Percentiles rank a stretch among this genome's conserved stretches.
Evolutionary conservation across 352 stramenopile genomes (phyloP).

Genomic region (Phytophthora nicotianae): DNA sequence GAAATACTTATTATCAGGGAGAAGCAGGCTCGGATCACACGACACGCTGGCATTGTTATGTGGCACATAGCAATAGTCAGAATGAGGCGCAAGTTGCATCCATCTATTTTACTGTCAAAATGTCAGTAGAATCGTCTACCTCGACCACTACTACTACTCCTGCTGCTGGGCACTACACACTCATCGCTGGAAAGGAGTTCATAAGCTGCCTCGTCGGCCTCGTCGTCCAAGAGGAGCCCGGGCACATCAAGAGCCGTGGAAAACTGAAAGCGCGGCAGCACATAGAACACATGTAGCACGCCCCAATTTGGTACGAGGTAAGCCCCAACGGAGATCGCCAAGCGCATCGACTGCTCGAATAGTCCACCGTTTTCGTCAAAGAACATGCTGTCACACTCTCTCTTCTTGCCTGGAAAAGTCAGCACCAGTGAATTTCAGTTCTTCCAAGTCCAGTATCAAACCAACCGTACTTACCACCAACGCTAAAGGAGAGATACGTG

Average conservation of each 20-base stretch:
- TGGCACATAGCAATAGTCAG: no score
- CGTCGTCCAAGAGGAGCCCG: conserved; percentile 38
- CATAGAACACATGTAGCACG: conserved; percentile 75
- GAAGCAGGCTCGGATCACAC: no score
- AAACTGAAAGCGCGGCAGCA: conserved; percentile 70
- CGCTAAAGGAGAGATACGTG: conserved; percentile 62
- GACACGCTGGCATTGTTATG: no score
- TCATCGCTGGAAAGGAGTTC: conserved; percentile 29
- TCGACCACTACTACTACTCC: not conserved
- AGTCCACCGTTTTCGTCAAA: conserved; percentile 63
- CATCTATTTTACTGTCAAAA: conserved; percentile 9
- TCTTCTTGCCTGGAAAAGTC: conserved; percentile 27
- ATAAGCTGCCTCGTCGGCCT: conserved; percentile 20
- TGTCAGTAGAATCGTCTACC: conserved; percentile 25
- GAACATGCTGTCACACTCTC: conserved; percentile 72
- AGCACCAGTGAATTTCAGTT: not conserved
- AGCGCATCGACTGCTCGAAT: conserved; percentile 60
- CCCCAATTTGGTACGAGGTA: conserved; percentile 73
- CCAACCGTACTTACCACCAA: conserved; percentile 38
- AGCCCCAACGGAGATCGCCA: conserved; percentile 54
- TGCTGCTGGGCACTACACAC: conserved; percentile 7
- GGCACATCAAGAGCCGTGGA: conserved; percentile 62
- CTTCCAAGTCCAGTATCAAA: not conserved
- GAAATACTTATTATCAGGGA: no score
- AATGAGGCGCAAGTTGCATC: not conserved